Evolutionary conservation across 371 early-diverging fungal genomes (phyloP).

Genomic region (Fennellomyces sp.): DNA sequence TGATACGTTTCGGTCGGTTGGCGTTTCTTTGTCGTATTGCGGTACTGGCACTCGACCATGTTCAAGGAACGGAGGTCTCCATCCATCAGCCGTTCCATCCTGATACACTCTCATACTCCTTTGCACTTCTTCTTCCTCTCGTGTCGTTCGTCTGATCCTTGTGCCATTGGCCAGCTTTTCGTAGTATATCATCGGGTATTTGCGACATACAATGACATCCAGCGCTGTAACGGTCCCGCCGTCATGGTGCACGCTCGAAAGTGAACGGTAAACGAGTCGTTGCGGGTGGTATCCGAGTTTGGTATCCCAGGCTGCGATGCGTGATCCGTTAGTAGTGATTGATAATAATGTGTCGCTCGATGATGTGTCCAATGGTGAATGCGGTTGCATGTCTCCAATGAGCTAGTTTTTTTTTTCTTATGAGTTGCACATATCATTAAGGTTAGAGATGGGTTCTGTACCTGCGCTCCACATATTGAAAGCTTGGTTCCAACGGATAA

Average conservation of each 20-base stretch:
- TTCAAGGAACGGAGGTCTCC: slow-evolving; percentile 9
- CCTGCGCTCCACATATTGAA: slow-evolving; percentile 67
- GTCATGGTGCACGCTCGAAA: slow-evolving; percentile 51
- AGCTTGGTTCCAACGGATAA: slow-evolving; percentile 72
- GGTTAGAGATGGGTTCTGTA: slow-evolving; percentile 13
- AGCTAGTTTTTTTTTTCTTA: too few species aligned
- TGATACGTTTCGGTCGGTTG: slow-evolving; percentile 45
- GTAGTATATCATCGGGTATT: slow-evolving; percentile 61
- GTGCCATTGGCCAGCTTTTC: slow-evolving; percentile 57
- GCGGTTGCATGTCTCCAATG: slow-evolving; percentile 35
- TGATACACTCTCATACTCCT: slow-evolving; percentile 10
- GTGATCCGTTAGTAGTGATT: slow-evolving; percentile 64
- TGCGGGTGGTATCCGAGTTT: slow-evolving; percentile 64
- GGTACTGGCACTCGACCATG: slow-evolving; percentile 18
- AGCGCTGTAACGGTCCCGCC: slow-evolving; percentile 77
- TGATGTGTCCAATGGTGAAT: slow-evolving; percentile 27
- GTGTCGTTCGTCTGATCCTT: slow-evolving; percentile 45
- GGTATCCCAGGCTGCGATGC: slow-evolving; percentile 71
- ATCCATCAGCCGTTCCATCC: slow-evolving; percentile 4
- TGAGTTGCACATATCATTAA: neutral
- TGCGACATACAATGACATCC: slow-evolving; percentile 68
- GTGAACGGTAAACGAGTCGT: slow-evolving; percentile 35
- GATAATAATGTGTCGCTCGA: slow-evolving; percentile 22
- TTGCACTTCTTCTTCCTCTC: slow-evolving; percentile 62
- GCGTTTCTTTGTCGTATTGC: slow-evolving; percentile 22